Percentiles rank a stretch among this genome's conserved stretches.
Evolutionary conservation across 306 rosid species (phyloP).

Genomic region (Dryas alaskensis): DNA sequence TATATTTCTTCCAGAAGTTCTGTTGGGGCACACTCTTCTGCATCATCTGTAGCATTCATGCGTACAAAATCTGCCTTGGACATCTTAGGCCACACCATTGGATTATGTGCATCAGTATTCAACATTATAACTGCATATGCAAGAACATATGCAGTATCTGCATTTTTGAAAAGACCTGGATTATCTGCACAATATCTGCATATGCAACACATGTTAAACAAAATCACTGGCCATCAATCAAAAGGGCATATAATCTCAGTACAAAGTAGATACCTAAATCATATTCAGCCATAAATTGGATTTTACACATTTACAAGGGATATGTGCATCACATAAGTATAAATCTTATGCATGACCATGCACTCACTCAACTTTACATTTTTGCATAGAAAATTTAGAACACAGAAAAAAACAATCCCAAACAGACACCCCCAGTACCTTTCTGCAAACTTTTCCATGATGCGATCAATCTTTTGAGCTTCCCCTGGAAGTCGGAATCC

Average conservation of each 20-base stretch:
- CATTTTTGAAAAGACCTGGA: constrained; percentile 91
- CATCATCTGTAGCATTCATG: constrained; percentile 82
- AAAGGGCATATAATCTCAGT: constrained; percentile 23
- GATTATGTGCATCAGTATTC: constrained; percentile 98
- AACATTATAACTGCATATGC: constrained; percentile 96
- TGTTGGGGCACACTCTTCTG: constrained; percentile 86
- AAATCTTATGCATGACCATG: constrained; percentile 21
- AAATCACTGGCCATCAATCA: constrained; percentile 32
- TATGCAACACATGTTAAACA: constrained; percentile 19
- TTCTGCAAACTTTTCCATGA: constrained; percentile 99
- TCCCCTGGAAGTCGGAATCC: constrained; percentile 98
- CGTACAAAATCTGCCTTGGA: constrained; percentile 85
- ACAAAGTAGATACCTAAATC: constrained; percentile 18
- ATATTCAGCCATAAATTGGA: background rate
- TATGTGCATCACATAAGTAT: constrained; percentile 10
- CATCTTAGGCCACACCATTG: constrained; percentile 99
- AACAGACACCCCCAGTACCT: constrained; percentile 44
- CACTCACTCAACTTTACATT: background rate
- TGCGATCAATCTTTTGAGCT: constrained; percentile 98
- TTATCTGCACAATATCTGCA: constrained; percentile 97
- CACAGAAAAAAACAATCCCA: constrained; percentile 1
- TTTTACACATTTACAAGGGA: background rate
- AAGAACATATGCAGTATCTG: constrained; percentile 97
- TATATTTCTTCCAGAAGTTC: constrained; percentile 90
- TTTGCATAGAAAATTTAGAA: background rate